Evolutionary conservation across 225 moss, liverwort and hornwort species (phyloP).

Genomic region (Marchantia polymorpha): DNA sequence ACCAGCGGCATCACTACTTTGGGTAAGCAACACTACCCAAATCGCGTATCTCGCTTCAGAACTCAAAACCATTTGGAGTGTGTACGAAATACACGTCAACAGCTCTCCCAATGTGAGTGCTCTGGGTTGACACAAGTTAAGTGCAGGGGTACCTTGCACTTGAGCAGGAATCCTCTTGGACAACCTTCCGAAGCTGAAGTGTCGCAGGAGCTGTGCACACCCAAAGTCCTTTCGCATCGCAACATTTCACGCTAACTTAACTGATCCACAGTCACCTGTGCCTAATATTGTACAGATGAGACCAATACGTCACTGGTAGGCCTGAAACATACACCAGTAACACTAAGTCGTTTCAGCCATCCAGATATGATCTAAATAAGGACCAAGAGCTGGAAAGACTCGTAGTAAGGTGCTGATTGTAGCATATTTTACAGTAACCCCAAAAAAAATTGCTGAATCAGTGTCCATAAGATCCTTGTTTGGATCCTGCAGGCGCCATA

Average conservation of each 20-base stretch:
- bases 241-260: constrained; percentile 8
- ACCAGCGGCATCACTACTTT: background rate
- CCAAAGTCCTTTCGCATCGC: background rate
- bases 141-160: constrained; percentile 17
- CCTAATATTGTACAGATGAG: constrained; percentile 25
- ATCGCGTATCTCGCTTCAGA: background rate
- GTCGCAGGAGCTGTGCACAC: constrained; percentile 2
- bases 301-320: constrained; percentile 9
- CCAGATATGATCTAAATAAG: background rate
- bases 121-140: constrained; percentile 5
- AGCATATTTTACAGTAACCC: background rate
- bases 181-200: background rate
- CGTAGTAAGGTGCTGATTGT: background rate
- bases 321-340: constrained; percentile 16
- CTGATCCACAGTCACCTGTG: constrained; percentile 11
- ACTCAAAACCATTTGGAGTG: background rate
- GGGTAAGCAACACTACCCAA: background rate
- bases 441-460: background rate
- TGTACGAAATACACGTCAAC: background rate
- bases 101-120: constrained; percentile 1
- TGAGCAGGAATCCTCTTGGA: background rate
- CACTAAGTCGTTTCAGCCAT: constrained; percentile 11
- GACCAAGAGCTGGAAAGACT: background rate
- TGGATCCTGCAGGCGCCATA: constrained; percentile 17
- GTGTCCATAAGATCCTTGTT: constrained; percentile 9